phyloP scores from a whole-genome alignment of 2,329 filamentous ascomycete species.

The Aspergillus sp. region DNA sequence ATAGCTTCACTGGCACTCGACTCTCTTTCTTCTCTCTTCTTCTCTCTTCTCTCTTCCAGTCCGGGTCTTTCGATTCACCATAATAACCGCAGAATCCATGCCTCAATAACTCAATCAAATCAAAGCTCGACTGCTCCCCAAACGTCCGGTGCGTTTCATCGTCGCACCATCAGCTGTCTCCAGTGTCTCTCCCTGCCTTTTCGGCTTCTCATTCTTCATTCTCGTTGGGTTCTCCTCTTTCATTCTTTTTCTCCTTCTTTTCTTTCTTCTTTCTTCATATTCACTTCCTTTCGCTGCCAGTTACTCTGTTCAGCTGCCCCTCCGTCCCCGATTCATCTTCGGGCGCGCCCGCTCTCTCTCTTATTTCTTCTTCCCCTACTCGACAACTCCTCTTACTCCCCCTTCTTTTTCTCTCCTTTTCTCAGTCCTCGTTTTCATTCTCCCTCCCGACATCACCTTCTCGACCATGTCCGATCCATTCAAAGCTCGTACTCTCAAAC shows the following conservation, averaged over 20 bases:
- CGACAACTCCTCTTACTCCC: background rate
- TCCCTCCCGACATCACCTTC: slow-evolving; percentile 7
- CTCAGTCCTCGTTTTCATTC: slow-evolving; percentile 1
- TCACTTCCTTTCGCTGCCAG: no score
- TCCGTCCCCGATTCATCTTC: background rate
- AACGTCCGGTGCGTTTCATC: background rate
- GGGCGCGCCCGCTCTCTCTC: background rate
- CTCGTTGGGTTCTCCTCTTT: slow-evolving; percentile 1
- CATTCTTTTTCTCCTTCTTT: no score
- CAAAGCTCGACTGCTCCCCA: background rate
- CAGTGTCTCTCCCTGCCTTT: background rate
- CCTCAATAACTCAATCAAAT: no score
- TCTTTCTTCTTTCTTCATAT: no score
- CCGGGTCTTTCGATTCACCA: no score
- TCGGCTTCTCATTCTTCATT: background rate
- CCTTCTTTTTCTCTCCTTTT: background rate
- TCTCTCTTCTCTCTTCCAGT: background rate
- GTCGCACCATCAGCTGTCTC: slow-evolving; percentile 1
- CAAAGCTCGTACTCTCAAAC: slow-evolving; percentile 77
- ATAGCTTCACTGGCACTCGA: background rate
- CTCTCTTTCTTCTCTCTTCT: background rate
- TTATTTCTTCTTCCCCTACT: background rate
- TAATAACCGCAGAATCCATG: no score
- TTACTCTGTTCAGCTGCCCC: background rate
- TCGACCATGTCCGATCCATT: slow-evolving; percentile 51